These are phyloP conservation scores for Phytophthora brassicae DNA, from an alignment of 352 stramenopile species.

Conservation along the genomic window DNA sequence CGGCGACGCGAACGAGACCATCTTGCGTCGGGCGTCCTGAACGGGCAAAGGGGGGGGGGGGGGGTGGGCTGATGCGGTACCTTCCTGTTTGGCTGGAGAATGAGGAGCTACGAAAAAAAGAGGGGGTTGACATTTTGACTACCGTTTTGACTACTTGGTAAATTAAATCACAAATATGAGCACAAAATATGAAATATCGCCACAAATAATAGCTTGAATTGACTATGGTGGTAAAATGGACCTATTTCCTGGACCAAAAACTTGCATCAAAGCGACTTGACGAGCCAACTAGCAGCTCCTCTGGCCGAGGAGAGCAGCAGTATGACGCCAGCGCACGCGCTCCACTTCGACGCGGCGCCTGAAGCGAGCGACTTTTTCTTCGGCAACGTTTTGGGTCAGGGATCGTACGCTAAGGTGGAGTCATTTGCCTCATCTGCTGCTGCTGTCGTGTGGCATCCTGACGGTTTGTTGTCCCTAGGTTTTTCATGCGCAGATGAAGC, in stretches of 20 bases:
- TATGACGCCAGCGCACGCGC: slow-evolving; percentile 43
- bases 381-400: slow-evolving; percentile 82
- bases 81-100: slow-evolving; percentile 25
- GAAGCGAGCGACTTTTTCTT: slow-evolving; percentile 87
- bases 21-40: slow-evolving; percentile 17
- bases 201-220: background rate
- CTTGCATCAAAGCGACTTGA: slow-evolving; percentile 12
- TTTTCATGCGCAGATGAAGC: slow-evolving; percentile 87
- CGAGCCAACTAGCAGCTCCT: slow-evolving; percentile 7
- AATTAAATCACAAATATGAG: too few relatives aligned
- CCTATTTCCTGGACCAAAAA: background rate
- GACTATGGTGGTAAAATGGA: background rate
- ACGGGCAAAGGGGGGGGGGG: background rate
- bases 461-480: slow-evolving; percentile 44
- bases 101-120: slow-evolving; percentile 29
- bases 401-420: slow-evolving; percentile 84
- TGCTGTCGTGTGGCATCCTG: background rate
- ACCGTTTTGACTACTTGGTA: too few relatives aligned
- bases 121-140: background rate
- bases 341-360: slow-evolving; percentile 65
- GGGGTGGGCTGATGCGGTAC: slow-evolving; percentile 19
- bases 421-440: background rate
- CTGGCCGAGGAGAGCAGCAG: background rate
- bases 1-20: slow-evolving; percentile 91
- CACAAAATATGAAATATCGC: too few relatives aligned